Conservation (phyloP, 140 eudicot genomes). For the Flaveria floridana region DNA sequence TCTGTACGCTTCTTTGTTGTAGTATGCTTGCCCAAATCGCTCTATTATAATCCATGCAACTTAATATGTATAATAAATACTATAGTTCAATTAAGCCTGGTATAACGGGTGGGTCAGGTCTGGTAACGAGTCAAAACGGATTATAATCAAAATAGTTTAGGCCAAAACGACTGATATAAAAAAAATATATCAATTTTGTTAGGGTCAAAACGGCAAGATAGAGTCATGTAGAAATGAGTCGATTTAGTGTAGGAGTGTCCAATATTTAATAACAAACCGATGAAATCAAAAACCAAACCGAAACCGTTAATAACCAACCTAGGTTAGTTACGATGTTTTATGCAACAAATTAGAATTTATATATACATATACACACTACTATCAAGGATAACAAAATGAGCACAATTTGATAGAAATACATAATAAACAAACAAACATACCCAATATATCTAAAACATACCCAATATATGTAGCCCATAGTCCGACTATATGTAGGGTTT, state of each 20-base stretch:
- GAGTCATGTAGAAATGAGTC: neutral
- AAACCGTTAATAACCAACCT: neutral
- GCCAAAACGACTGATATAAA: neutral
- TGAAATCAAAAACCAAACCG: neutral
- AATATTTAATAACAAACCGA: neutral
- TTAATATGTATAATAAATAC: constrained; percentile 13
- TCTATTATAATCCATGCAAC: constrained; percentile 20
- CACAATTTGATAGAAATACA: neutral
- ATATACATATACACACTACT: neutral
- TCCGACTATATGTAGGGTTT: too few relatives aligned
- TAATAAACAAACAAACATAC: neutral
- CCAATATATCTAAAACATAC: too few relatives aligned
- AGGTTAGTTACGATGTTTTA: neutral
- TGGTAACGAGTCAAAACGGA: neutral
- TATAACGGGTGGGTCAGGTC: neutral
- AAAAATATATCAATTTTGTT: neutral
- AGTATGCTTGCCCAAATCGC: constrained; percentile 3
- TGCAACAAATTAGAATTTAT: neutral
- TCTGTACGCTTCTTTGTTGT: neutral
- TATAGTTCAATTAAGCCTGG: neutral
- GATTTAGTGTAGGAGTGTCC: neutral
- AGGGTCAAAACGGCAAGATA: neutral
- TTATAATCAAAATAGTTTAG: neutral
- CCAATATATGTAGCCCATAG: too few relatives aligned
- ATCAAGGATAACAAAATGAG: neutral